phyloP scores from a whole-genome alignment of 768 basidiomycete genomes.

The Lentinula aciculospora region DNA sequence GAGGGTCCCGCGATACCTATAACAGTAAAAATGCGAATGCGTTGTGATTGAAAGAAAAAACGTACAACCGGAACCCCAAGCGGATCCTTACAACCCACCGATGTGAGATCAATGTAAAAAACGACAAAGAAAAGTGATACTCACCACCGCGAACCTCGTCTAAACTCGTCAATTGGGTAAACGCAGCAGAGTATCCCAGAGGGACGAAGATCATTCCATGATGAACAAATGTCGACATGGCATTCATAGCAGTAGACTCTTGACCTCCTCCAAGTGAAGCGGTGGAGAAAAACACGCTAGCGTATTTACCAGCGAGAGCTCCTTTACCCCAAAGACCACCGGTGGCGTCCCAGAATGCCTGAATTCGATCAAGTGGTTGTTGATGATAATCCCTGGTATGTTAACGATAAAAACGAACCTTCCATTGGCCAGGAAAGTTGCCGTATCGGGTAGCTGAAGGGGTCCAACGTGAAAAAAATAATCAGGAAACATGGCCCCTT shows the following conservation, averaged over 20 bases:
- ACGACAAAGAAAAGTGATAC: conserved; percentile 13
- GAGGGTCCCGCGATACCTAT: conserved; percentile 56
- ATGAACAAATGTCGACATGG: conserved; percentile 58
- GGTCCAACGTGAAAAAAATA: not conserved
- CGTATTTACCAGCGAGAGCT: conserved; percentile 73
- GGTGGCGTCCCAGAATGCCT: conserved; percentile 76
- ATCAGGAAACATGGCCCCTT: not conserved
- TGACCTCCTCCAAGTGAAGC: conserved; percentile 75
- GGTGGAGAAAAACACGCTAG: conserved; percentile 68
- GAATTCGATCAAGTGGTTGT: not conserved
- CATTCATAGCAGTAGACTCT: conserved; percentile 47
- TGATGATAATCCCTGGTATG: no score
- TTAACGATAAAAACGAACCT: conserved; percentile 25
- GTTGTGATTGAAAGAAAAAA: not conserved
- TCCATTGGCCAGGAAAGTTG: conserved; percentile 75
- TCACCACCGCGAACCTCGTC: conserved; percentile 53
- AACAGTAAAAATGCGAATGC: not conserved
- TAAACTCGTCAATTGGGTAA: conserved; percentile 34
- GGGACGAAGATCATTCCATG: conserved; percentile 76
- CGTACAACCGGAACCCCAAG: not conserved
- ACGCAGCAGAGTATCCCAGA: conserved; percentile 54
- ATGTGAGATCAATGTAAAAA: not conserved
- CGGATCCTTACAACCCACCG: not conserved
- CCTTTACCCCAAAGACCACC: conserved; percentile 60
- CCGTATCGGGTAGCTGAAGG: conserved; percentile 50